phyloP scores from a whole-genome alignment of 352 stramenopile species.

The Pythium phragmiticola region DNA sequence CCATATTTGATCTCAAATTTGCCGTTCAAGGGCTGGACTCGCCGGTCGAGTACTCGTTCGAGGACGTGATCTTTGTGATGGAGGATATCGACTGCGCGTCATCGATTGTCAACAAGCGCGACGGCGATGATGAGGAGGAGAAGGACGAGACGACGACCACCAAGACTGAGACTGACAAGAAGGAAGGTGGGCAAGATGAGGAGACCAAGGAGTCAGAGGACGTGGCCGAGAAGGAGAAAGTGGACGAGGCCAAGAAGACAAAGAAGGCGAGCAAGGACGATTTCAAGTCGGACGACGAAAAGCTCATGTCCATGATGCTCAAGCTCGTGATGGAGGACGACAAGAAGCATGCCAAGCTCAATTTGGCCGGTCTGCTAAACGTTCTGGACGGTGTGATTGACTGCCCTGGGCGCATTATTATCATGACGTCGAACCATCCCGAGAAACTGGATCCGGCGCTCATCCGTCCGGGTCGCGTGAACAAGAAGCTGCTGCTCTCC shows the following conservation, averaged over 20 bases:
- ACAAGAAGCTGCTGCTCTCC: conserved; percentile 80
- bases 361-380: conserved; percentile 84
- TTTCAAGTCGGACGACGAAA: conserved; percentile 12
- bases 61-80: conserved; percentile 91
- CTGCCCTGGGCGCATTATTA: conserved; percentile 85
- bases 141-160: conserved; percentile 23
- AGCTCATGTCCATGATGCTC: conserved; percentile 23
- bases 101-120: conserved; percentile 61
- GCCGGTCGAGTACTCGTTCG: conserved; percentile 65
- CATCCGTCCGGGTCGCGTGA: conserved; percentile 88
- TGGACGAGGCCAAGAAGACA: neutral
- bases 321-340: conserved; percentile 31
- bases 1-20: conserved; percentile 82
- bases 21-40: conserved; percentile 56
- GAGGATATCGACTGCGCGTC: conserved; percentile 87
- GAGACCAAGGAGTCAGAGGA: conserved; percentile 10
- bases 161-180: neutral
- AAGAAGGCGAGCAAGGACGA: conserved; percentile 13
- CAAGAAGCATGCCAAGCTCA: conserved; percentile 48
- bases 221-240: neutral
- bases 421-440: conserved; percentile 94
- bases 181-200: neutral
- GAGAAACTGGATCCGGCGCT: conserved; percentile 92
- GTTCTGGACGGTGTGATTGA: conserved; percentile 92
- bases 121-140: conserved; percentile 3